Conservation (phyloP, 768 basidiomycete genomes). For the Boletus rubescentipes region DNA sequence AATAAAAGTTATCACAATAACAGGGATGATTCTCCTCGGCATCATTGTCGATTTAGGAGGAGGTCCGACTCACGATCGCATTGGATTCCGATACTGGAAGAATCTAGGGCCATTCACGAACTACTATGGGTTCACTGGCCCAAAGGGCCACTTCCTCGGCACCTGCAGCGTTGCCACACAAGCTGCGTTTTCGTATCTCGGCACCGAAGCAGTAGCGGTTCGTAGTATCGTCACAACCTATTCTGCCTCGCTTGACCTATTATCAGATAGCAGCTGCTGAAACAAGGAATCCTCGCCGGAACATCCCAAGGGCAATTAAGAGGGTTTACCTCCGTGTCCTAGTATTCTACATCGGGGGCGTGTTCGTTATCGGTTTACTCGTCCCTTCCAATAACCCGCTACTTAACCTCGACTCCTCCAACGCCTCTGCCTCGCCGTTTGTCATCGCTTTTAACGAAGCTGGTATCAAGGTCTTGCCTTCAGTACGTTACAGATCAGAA, state of each 20-base stretch:
- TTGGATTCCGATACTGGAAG: conserved; percentile 41
- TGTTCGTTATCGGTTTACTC: conserved; percentile 3
- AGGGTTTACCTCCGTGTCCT: conserved; percentile 1
- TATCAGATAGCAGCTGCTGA: conserved; percentile 4
- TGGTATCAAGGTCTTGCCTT: not conserved
- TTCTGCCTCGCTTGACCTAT: not conserved
- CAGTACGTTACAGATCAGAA: not conserved
- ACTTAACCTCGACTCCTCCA: conserved; percentile 25
- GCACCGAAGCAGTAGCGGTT: conserved; percentile 6
- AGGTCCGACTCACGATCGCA: not conserved
- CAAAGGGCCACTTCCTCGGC: conserved; percentile 2
- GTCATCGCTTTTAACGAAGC: not conserved
- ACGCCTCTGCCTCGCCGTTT: conserved; percentile 10
- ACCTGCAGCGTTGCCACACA: conserved; percentile 1
- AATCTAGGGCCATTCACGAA: conserved; percentile 18
- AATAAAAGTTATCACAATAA: not conserved
- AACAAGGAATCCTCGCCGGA: conserved; percentile 4
- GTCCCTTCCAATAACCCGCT: not conserved
- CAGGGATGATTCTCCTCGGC: not conserved
- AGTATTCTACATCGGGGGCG: conserved; percentile 5
- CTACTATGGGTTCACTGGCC: not conserved
- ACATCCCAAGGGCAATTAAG: conserved; percentile 1
- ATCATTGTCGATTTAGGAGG: conserved; percentile 6
- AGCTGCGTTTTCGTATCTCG: not conserved
- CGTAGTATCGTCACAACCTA: not conserved